Evolutionary conservation across 208 protist species (phyloP).

Genomic region (Naegleria fowleri): DNA sequence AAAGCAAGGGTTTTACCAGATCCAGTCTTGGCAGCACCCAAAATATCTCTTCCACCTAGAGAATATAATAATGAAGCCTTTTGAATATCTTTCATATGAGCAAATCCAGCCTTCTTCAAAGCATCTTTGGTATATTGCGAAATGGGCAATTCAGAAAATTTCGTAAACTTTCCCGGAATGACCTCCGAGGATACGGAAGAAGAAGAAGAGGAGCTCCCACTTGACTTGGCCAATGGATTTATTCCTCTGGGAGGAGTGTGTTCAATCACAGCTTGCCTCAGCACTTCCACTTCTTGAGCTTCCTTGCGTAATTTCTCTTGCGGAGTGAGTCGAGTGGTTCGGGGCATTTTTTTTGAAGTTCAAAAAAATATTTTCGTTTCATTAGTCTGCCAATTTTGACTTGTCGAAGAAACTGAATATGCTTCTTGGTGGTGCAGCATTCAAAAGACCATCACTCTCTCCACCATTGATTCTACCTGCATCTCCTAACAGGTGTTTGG

Average conservation of each 20-base stretch:
- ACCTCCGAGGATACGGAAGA: background rate
- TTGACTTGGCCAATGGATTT: background rate
- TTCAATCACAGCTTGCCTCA: background rate
- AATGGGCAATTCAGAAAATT: slow-evolving; percentile 18
- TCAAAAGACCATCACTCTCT: too few species aligned
- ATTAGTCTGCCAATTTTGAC: too few species aligned
- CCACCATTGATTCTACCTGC: too few species aligned
- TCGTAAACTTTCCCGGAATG: background rate
- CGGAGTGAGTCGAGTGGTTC: background rate
- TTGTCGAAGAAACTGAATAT: too few species aligned
- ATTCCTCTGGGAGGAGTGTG: background rate
- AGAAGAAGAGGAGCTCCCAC: background rate
- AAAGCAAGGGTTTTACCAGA: slow-evolving; percentile 98
- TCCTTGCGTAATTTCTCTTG: background rate
- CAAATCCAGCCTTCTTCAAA: background rate
- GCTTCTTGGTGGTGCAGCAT: too few species aligned
- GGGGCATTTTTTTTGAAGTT: background rate
- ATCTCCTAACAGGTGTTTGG: too few species aligned
- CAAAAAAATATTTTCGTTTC: too few species aligned
- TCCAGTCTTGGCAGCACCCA: slow-evolving; percentile 96
- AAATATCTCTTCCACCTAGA: slow-evolving; percentile 63
- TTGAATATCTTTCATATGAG: slow-evolving; percentile 20
- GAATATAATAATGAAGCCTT: background rate
- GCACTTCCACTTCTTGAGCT: background rate
- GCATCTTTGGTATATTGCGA: slow-evolving; percentile 18